Conservation (phyloP, 768 basidiomycete species). For the Paxillus involutus region DNA sequence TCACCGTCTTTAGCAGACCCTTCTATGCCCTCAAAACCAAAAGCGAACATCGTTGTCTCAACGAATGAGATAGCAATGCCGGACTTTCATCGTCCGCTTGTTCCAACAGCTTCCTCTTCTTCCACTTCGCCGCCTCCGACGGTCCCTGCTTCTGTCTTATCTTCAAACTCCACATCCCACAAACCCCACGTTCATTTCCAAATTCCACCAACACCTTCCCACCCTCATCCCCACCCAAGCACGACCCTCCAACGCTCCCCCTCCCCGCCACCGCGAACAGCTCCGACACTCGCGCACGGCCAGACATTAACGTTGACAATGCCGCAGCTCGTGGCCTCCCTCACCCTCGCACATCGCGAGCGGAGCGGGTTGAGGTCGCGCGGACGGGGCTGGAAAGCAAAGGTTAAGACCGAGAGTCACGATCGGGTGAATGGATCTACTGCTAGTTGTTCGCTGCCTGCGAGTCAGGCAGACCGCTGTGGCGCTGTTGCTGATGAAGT, state of each 20-base stretch:
- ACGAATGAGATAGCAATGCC: neutral
- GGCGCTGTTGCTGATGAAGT: neutral
- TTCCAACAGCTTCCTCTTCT: neutral
- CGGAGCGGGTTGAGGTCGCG: slow-evolving; percentile 18
- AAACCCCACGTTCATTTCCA: slow-evolving; percentile 27
- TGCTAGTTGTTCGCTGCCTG: slow-evolving; percentile 8
- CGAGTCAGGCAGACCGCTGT: slow-evolving; percentile 3
- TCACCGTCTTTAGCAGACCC: neutral
- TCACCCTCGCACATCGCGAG: slow-evolving; percentile 27
- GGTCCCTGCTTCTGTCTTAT: slow-evolving; percentile 3
- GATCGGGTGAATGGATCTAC: neutral
- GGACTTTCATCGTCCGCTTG: neutral
- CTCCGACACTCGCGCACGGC: slow-evolving; percentile 1
- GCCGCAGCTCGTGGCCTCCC: slow-evolving; percentile 31
- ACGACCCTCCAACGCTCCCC: slow-evolving; percentile 22
- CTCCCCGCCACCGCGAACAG: slow-evolving; percentile 20
- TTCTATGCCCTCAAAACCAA: neutral
- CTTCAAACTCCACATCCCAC: slow-evolving; percentile 1
- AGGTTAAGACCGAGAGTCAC: slow-evolving; percentile 1
- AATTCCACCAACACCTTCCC: slow-evolving; percentile 1
- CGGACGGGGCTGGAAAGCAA: slow-evolving; percentile 8
- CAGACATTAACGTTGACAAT: slow-evolving; percentile 25
- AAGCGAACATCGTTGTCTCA: neutral
- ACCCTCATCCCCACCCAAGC: slow-evolving; percentile 1
- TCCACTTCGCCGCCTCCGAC: slow-evolving; percentile 1